Evolutionary conservation across 768 basidiomycete genomes (phyloP), one percentile per base, ranked within the genome.

Genomic region (Boletus sp.): DNA sequence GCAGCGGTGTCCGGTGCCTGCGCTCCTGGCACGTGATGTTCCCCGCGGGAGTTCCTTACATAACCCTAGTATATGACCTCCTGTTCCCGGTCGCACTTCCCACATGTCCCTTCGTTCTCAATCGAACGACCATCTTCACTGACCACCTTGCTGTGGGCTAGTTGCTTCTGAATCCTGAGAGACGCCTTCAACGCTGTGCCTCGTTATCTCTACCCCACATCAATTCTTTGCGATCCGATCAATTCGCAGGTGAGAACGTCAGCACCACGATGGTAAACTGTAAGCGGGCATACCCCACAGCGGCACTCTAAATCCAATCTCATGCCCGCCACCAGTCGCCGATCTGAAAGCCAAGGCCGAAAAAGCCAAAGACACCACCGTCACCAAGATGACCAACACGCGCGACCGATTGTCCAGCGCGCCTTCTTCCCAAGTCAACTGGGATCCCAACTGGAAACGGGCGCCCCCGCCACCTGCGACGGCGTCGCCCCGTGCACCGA

Each of bases 331-430:
- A 15, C 40, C 57, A 85, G 84, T 87, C 55, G 82, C 85, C 53
- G 87, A 89, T 45, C 69, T 89, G 50, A 87, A 86, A 67, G 80
- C 80, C 40, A 84, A 82, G 62, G 88, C 89, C 10, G 68, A 71
- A 20, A 84, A 82, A 55, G 84, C 78, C n/a, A 85, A 85, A 55
- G 82, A 83, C 66, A 76, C 77, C 2, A 72, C 80, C 17, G 77
- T 83, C 15, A 74, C 76, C 56, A 84, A 79, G 65, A 51, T 83
- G 51, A 75, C 80, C 58, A 77, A 77, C 69, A 81, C 84, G 20
- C 78, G 78, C 61, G 86, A 88, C 71, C 76, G 78, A 24, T 78
- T 78, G 63, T 44, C 47, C n/a, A 87, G 86, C 62, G 72, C 78
- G 7, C 79, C 86, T 4, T 70, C 86, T 65, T 81, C 80, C 55